Conservation (phyloP, 2,329 filamentous ascomycete genomes). For the Cercospora brassicicola region DNA sequence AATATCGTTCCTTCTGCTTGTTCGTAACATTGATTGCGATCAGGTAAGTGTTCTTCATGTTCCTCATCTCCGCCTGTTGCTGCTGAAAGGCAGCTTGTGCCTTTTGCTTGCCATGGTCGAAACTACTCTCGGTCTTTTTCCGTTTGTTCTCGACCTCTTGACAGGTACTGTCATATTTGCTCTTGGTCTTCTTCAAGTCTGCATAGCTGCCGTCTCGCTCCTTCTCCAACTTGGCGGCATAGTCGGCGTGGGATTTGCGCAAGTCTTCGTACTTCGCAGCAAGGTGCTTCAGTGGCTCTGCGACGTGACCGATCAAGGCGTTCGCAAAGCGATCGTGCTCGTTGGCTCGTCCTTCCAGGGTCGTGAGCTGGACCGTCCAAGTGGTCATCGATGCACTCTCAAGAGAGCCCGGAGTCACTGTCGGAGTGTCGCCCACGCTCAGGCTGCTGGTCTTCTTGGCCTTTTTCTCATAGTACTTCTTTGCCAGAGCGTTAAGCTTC, state of each 20-base stretch:
- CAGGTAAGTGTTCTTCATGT: conserved; percentile 96
- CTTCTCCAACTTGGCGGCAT: conserved; percentile 81
- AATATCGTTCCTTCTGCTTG: conserved; percentile 96
- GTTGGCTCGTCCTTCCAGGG: conserved; percentile 79
- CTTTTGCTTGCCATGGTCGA: conserved; percentile 81
- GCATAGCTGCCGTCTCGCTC: conserved; percentile 82
- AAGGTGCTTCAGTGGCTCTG: conserved; percentile 79
- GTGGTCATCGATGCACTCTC: conserved; percentile 96
- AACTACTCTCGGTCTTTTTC: conserved; percentile 93
- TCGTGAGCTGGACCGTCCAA: conserved; percentile 90
- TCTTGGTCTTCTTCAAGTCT: conserved; percentile 86
- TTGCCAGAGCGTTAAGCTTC: conserved; percentile 82
- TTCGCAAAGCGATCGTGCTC: conserved; percentile 85
- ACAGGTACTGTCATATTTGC: conserved; percentile 87
- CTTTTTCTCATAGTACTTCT: conserved; percentile 98
- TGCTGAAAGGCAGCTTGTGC: conserved; percentile 89
- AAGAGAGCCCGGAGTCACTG: conserved; percentile 89
- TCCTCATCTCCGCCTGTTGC: conserved; percentile 92
- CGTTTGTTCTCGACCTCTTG: conserved; percentile 92
- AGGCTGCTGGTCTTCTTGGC: conserved; percentile 80
- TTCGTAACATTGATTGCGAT: conserved; percentile 96
- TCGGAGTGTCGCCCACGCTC: conserved; percentile 90
- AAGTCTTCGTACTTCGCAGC: conserved; percentile 80
- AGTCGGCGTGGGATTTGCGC: conserved; percentile 86
- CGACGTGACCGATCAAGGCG: conserved; percentile 75